Evolutionary conservation across 2,329 filamentous ascomycete genomes (phyloP).

Genomic region (Pseudopyrenochaeta lycopersici): DNA sequence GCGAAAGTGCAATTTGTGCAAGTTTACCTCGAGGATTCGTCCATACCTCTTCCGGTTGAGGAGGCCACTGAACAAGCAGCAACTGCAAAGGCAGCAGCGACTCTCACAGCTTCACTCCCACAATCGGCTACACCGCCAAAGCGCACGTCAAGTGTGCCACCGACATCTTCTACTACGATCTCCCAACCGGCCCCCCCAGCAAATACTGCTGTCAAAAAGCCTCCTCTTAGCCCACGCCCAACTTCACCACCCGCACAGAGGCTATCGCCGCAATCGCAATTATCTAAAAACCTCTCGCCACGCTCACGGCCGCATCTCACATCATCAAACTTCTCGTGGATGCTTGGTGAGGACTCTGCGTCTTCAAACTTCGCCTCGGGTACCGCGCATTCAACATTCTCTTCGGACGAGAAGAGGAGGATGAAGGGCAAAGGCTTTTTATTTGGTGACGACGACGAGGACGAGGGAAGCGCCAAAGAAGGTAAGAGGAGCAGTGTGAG

Average conservation of each 20-base stretch:
- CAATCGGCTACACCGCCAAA: slow-evolving; percentile 25
- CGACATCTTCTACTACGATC: slow-evolving; percentile 17
- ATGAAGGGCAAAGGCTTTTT: slow-evolving; percentile 51
- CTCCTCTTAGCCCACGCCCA: slow-evolving; percentile 19
- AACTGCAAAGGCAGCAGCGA: slow-evolving; percentile 30
- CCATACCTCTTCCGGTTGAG: slow-evolving; percentile 53
- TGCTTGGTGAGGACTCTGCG: slow-evolving; percentile 62
- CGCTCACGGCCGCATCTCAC: slow-evolving; percentile 71
- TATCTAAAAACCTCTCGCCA: slow-evolving; percentile 41
- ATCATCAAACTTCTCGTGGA: slow-evolving; percentile 81
- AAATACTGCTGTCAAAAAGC: slow-evolving; percentile 2
- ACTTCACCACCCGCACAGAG: slow-evolving; percentile 22
- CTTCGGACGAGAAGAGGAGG: slow-evolving; percentile 46
- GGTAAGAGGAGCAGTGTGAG: slow-evolving; percentile 32
- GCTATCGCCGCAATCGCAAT: slow-evolving; percentile 16
- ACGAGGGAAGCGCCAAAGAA: slow-evolving; percentile 25
- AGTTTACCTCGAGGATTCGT: slow-evolving; percentile 59
- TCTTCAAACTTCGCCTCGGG: slow-evolving; percentile 46
- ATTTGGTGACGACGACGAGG: slow-evolving; percentile 53
- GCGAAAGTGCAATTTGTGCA: slow-evolving; percentile 62
- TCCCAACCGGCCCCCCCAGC: slow-evolving; percentile 11
- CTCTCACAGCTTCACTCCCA: slow-evolving; percentile 25
- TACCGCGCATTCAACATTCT: slow-evolving; percentile 43
- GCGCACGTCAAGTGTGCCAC: slow-evolving; percentile 31
- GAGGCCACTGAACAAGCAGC: slow-evolving; percentile 42